Evolutionary conservation across 2,329 filamentous ascomycete species (phyloP).

Genomic region (Hysterium pulicare): DNA sequence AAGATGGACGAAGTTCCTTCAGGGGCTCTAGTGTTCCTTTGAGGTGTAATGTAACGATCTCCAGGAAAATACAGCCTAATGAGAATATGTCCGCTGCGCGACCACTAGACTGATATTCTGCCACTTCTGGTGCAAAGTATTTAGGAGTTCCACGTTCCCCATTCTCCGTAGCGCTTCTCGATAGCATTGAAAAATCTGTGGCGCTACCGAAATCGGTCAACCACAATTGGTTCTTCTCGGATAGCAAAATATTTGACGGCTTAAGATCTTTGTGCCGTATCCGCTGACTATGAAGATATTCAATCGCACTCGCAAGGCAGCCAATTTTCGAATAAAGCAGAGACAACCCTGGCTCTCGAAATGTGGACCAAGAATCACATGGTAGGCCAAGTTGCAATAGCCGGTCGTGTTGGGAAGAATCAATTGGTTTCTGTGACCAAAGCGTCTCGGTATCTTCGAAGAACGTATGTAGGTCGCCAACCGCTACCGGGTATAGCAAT

Average conservation of each 20-base stretch:
- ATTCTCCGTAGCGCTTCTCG: slow-evolving; percentile 19
- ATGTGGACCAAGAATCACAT: background rate
- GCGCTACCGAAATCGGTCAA: slow-evolving; percentile 22
- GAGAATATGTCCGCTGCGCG: slow-evolving; percentile 6
- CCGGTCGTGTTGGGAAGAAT: slow-evolving; percentile 1
- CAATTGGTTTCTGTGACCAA: background rate
- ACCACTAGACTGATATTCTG: slow-evolving; percentile 1
- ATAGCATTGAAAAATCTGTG: slow-evolving; percentile 19
- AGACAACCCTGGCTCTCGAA: background rate
- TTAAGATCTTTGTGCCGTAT: slow-evolving; percentile 23
- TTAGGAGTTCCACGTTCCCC: slow-evolving; percentile 10
- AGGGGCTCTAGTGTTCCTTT: background rate
- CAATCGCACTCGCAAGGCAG: slow-evolving; percentile 16
- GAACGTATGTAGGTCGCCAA: slow-evolving; percentile 17
- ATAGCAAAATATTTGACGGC: slow-evolving; percentile 17
- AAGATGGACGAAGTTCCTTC: background rate
- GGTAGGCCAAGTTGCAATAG: slow-evolving; percentile 5
- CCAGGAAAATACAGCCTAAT: slow-evolving; percentile 5
- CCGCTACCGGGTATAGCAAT: slow-evolving; percentile 17
- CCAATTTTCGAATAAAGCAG: slow-evolving; percentile 12
- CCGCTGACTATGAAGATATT: slow-evolving; percentile 16
- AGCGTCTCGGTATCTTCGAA: slow-evolving; percentile 17
- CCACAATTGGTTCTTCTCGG: slow-evolving; percentile 9
- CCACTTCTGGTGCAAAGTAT: slow-evolving; percentile 8
- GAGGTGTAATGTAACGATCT: background rate